These are phyloP conservation scores for Fusarium buxicola DNA, from an alignment of 2,329 filamentous ascomycete species.

Conservation along the genomic window DNA sequence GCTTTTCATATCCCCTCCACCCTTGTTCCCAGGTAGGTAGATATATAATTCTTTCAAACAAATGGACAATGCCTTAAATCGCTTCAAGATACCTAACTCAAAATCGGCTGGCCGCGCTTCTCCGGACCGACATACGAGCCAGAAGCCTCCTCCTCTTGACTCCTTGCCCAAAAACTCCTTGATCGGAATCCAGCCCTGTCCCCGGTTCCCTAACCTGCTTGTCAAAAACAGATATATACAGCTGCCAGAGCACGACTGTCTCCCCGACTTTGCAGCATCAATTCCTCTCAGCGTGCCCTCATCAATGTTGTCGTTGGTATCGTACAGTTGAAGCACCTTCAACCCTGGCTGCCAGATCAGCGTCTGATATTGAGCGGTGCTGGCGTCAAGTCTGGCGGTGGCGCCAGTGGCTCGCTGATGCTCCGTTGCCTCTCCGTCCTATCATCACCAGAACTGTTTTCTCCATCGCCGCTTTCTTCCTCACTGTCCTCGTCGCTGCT, in stretches of 20 bases:
- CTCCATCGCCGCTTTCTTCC: slow-evolving; percentile 59
- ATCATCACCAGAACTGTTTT: slow-evolving; percentile 62
- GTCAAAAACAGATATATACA: slow-evolving; percentile 26
- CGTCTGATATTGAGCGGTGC: slow-evolving; percentile 50
- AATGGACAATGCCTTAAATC: slow-evolving; percentile 3
- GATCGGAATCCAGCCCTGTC: slow-evolving; percentile 18
- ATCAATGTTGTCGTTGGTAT: slow-evolving; percentile 36
- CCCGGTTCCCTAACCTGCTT: slow-evolving; percentile 14
- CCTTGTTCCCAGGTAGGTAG: neutral
- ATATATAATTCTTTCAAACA: neutral
- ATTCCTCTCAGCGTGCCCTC: slow-evolving; percentile 13
- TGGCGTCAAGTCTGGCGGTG: slow-evolving; percentile 50
- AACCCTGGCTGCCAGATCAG: slow-evolving; percentile 30
- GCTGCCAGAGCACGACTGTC: slow-evolving; percentile 15
- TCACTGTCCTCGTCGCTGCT: slow-evolving; percentile 60
- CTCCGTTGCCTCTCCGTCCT: slow-evolving; percentile 69
- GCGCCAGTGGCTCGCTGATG: slow-evolving; percentile 57
- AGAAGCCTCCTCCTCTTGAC: slow-evolving; percentile 8
- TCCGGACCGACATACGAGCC: slow-evolving; percentile 2
- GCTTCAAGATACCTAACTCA: slow-evolving; percentile 12
- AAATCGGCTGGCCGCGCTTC: slow-evolving; percentile 5
- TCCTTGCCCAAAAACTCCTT: slow-evolving; percentile 33
- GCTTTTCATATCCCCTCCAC: slow-evolving; percentile 5
- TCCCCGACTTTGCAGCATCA: slow-evolving; percentile 1
- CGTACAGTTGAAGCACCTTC: slow-evolving; percentile 31